Conservation (phyloP, 2,329 filamentous ascomycete genomes). For the Claviceps pazoutovae region DNA sequence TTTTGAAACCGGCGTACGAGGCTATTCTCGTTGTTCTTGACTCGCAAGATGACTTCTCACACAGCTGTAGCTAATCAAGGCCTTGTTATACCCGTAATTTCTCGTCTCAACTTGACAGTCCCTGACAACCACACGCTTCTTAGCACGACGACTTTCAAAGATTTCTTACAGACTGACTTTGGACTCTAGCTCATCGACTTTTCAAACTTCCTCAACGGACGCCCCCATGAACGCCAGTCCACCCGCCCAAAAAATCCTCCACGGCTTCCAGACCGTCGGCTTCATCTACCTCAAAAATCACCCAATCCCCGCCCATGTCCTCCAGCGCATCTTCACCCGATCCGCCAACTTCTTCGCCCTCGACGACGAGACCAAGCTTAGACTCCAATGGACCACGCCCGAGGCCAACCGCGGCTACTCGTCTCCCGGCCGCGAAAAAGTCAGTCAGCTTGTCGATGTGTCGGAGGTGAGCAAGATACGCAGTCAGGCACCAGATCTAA, state of each 20-base stretch:
- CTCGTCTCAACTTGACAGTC: not conserved
- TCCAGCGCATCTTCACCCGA: slow-evolving; percentile 48
- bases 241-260: slow-evolving; percentile 61
- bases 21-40: not conserved
- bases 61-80: slow-evolving; percentile 37
- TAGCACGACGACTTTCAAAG: too few species aligned
- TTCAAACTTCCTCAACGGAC: slow-evolving; percentile 53
- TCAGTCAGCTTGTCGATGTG: slow-evolving; percentile 39
- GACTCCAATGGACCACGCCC: slow-evolving; percentile 56
- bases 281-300: slow-evolving; percentile 84
- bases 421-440: slow-evolving; percentile 56
- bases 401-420: slow-evolving; percentile 64
- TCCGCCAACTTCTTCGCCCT: slow-evolving; percentile 61
- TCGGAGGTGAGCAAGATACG: slow-evolving; percentile 45
- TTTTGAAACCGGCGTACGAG: not conserved
- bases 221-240: slow-evolving; percentile 41
- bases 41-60: slow-evolving; percentile 16
- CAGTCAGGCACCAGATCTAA: slow-evolving; percentile 46
- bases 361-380: slow-evolving; percentile 46
- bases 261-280: slow-evolving; percentile 72
- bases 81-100: slow-evolving; percentile 39
- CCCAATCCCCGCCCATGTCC: slow-evolving; percentile 45
- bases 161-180: too few species aligned
- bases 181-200: slow-evolving; percentile 39
- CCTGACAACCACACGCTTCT: not conserved